These are phyloP conservation scores for Backusella macrospora DNA, from an alignment of 192 early-diverging fungal genomes.

Conservation along the genomic window DNA sequence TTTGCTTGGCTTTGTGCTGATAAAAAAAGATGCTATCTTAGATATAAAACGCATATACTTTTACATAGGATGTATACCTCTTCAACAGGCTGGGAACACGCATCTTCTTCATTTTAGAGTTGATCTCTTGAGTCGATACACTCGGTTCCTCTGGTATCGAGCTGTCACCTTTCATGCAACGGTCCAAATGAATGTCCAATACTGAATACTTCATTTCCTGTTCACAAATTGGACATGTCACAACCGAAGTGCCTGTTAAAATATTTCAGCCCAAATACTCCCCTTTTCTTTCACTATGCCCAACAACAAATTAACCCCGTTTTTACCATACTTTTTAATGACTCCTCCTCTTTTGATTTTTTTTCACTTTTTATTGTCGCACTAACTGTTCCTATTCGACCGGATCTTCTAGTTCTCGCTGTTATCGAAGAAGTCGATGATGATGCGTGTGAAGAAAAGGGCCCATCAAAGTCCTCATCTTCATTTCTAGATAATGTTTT, in stretches of 20 bases:
- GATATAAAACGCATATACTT: too few species aligned
- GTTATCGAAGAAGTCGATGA: not conserved
- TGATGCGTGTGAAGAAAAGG: not conserved
- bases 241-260: conserved; percentile 14
- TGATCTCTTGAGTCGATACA: too few species aligned
- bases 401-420: not conserved
- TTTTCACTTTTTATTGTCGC: not conserved
- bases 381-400: not conserved
- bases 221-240: conserved; percentile 45
- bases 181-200: conserved; percentile 44
- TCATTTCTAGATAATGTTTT: not conserved
- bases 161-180: conserved; percentile 28
- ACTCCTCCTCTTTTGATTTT: not conserved
- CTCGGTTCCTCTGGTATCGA: conserved; percentile 4
- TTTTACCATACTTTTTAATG: not conserved
- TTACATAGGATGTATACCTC: not conserved
- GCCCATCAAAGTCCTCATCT: not conserved
- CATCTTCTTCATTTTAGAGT: not conserved
- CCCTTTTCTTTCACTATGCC: not conserved
- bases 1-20: not conserved
- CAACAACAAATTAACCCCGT: too few species aligned
- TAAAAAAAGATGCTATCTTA: too few species aligned
- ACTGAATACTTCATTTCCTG: conserved; percentile 28
- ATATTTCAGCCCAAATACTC: not conserved
- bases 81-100: not conserved